Evolutionary conservation across 495 filamentous ascomycete genomes (phyloP).

Genomic region (Aspergillus biplanus): DNA sequence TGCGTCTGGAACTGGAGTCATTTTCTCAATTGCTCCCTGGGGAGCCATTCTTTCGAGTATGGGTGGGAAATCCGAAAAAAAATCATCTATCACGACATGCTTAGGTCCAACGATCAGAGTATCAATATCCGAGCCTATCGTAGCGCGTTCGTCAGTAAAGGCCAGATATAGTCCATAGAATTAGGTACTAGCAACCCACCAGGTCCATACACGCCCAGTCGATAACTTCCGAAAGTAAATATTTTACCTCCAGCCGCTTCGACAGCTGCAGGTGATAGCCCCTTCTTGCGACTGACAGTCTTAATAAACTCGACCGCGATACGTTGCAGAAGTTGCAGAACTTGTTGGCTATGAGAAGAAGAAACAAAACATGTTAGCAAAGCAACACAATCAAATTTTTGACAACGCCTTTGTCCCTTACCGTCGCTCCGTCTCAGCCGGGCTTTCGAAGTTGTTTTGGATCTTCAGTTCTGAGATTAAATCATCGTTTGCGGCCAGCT

Average conservation of each 20-base stretch:
- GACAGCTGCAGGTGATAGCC: conserved; percentile 72
- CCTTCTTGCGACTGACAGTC: conserved; percentile 73
- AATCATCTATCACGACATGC: conserved; percentile 84
- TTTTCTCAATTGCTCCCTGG: conserved; percentile 76
- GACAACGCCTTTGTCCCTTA: conserved; percentile 32
- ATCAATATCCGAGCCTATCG: conserved; percentile 88
- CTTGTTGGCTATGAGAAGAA: conserved; percentile 40
- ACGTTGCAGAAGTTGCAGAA: conserved; percentile 72
- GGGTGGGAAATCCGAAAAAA: conserved; percentile 83
- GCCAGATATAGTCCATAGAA: not conserved
- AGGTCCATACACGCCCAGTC: conserved; percentile 90
- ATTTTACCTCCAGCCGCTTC: conserved; percentile 85
- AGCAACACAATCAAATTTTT: not conserved
- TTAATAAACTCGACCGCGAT: conserved; percentile 85
- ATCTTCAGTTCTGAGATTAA: conserved; percentile 77
- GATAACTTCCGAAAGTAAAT: conserved; percentile 93
- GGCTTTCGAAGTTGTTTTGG: conserved; percentile 88
- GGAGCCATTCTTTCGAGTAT: conserved; percentile 74
- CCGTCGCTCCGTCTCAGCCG: conserved; percentile 79
- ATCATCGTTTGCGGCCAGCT: conserved; percentile 73
- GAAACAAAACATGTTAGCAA: conserved; percentile 11
- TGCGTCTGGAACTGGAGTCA: conserved; percentile 85
- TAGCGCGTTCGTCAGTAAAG: conserved; percentile 18
- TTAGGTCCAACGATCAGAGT: conserved; percentile 89
- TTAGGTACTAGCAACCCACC: conserved; percentile 44